Evolutionary conservation across 2,329 filamentous ascomycete genomes (phyloP).

Genomic region (Blastomyces emzantsi): DNA sequence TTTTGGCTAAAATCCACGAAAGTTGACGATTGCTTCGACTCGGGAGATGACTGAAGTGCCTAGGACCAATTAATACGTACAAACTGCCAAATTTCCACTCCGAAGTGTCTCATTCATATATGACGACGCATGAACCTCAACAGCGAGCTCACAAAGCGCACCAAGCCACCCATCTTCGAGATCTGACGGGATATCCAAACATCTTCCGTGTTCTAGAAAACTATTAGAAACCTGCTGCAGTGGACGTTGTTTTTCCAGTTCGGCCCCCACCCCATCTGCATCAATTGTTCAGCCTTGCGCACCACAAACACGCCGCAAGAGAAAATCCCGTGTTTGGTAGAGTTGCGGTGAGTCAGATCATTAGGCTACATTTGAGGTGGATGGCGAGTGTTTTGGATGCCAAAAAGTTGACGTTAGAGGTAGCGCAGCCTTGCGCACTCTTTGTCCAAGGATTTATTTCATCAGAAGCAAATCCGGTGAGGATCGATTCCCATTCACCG

Average conservation of each 20-base stretch:
- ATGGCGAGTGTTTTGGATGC: not conserved
- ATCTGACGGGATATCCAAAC: not conserved
- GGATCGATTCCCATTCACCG: not conserved
- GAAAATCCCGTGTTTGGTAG: not conserved
- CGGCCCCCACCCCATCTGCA: not conserved
- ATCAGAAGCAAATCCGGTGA: not conserved
- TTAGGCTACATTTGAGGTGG: not conserved
- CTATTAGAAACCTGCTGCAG: not conserved
- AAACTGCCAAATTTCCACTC: not conserved
- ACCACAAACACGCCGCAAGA: not conserved
- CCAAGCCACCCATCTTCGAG: not conserved
- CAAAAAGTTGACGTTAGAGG: not conserved
- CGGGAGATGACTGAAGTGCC: not conserved
- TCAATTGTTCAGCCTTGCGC: not conserved
- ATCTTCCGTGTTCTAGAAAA: not conserved
- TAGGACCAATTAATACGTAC: not conserved
- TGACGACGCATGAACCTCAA: not conserved
- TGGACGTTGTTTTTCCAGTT: not conserved
- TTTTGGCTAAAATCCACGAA: not conserved
- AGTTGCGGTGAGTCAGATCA: not conserved
- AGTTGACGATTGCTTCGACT: not conserved
- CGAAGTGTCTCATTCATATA: not conserved
- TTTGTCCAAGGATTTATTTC: not conserved
- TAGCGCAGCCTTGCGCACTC: not conserved
- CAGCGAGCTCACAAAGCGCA: not conserved